Evolutionary conservation across 352 stramenopile genomes (phyloP).

Genomic region (Pythium chondricola): DNA sequence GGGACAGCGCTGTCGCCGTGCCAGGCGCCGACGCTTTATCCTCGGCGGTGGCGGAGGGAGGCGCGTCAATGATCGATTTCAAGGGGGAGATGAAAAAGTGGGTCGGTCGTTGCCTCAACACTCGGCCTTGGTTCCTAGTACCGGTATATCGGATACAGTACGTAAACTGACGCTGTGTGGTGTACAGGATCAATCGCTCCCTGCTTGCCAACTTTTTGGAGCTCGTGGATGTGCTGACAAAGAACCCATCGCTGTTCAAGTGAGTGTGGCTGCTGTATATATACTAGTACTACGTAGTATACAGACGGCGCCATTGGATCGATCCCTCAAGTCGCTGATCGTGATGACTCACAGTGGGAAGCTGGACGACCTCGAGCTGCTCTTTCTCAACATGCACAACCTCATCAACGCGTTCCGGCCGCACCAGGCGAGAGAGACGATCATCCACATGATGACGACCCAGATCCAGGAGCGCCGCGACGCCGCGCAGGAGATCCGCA

Average conservation of each 20-base stretch:
- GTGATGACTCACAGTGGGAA: conserved; percentile 42
- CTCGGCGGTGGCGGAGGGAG: neutral
- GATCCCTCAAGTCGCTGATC: neutral
- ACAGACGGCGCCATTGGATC: too few relatives aligned
- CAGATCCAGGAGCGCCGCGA: conserved; percentile 75
- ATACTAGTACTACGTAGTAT: neutral
- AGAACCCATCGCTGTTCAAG: conserved; percentile 77
- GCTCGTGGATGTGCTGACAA: conserved; percentile 77
- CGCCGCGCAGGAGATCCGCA: conserved; percentile 64
- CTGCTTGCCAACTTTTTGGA: conserved; percentile 81
- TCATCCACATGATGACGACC: conserved; percentile 76
- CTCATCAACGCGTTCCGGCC: conserved; percentile 85
- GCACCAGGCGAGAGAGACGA: conserved; percentile 76
- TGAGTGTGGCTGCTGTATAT: conserved; percentile 19
- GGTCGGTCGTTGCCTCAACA: too few relatives aligned
- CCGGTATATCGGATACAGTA: too few relatives aligned
- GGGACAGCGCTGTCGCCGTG: neutral
- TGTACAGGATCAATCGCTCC: conserved; percentile 79
- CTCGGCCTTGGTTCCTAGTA: too few relatives aligned
- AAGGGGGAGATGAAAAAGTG: conserved; percentile 83
- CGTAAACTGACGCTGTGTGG: too few relatives aligned
- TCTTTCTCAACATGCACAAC: conserved; percentile 89
- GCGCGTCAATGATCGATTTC: conserved; percentile 35
- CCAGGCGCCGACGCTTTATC: conserved; percentile 1
- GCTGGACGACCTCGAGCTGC: conserved; percentile 76